Base-by-base conservation (phyloP, 257 asterid genomes). In the Solanum virginianum region DNA sequence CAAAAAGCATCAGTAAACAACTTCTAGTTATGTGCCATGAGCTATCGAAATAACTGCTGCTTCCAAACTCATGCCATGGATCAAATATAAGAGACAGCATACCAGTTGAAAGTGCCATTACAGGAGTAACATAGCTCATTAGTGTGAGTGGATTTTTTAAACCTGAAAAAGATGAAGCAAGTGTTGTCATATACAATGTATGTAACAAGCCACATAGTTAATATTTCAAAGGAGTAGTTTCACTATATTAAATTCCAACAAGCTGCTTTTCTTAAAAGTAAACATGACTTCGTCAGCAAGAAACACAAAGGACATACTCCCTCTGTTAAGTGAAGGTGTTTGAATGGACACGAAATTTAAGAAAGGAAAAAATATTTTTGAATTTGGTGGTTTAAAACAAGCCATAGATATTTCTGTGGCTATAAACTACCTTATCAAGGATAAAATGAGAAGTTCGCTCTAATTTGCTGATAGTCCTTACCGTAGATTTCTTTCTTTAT, bases 101-200 rank as follows among this genome's bases (percentile, higher is more conserved):
- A 85, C 92, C 97, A 79, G 99, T 97, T 87, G 95, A 95, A 86
- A 97, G 85, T 18, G 99, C 98, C 99, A 97, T 97, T 60, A 97
- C 89, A 13, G 99, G 98, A 83, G 99, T 89, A 88, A 97, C 98
- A 29, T 93, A 91, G 95, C 99, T 97, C 99, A 97, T 97, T 86
- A 97, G 88, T 83, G 97, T 92, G 75, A 97, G 95, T 57, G 99
- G 99, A 89, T 97, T 97, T 90, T 94, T 94, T 81, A 97, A 93
- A 92, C 99, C 99, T 95, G 85, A 87, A 87, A 84, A 71, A 77
- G 75, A 9, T 68, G 83, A 86, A 85, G 68, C 14, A 85, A 83
- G 60, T 32, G 80, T 26, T 55, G 83, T 72, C 82, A 87, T 82
- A 79, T 80, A 51, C 60, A 74, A 65, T 49, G 62, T 80, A 77